Conservation (phyloP, 2,329 filamentous ascomycete species). For the Arthroderma uncinatum region DNA sequence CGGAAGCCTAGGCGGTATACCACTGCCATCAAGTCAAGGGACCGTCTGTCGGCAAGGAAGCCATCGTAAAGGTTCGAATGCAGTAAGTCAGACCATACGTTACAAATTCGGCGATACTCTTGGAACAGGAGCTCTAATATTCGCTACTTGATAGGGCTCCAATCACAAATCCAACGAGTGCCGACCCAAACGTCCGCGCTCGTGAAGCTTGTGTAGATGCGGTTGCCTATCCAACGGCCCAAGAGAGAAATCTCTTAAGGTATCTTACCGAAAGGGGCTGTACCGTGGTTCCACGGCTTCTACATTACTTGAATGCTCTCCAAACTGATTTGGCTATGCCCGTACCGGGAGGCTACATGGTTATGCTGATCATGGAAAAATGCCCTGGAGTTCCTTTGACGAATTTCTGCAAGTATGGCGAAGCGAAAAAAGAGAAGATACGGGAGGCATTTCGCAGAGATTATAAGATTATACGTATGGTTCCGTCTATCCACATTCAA, state of each 20-base stretch:
- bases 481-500: not conserved
- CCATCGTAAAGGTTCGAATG: constrained; percentile 11
- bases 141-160: not conserved
- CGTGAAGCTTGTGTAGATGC: not conserved
- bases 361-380: constrained; percentile 11
- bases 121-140: not conserved
- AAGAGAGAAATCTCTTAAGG: not conserved
- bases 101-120: not conserved
- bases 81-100: constrained; percentile 7
- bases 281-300: constrained; percentile 4
- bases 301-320: not conserved
- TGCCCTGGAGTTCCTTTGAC: constrained; percentile 7
- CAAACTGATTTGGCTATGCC: not conserved
- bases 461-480: not conserved
- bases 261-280: constrained; percentile 3
- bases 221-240: not conserved
- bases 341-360: constrained; percentile 9
- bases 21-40: constrained; percentile 2
- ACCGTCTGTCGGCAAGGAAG: constrained; percentile 1
- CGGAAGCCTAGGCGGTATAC: constrained; percentile 9
- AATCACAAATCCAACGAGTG: not conserved
- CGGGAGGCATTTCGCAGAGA: constrained; percentile 5
- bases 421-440: constrained; percentile 7
- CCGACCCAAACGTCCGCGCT: not conserved
- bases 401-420: constrained; percentile 4